A percentile compares a stretch with the other conserved stretches of the same genome.
Evolutionary conservation across 306 rosid genomes (phyloP).

Genomic region (Quercus alba): DNA sequence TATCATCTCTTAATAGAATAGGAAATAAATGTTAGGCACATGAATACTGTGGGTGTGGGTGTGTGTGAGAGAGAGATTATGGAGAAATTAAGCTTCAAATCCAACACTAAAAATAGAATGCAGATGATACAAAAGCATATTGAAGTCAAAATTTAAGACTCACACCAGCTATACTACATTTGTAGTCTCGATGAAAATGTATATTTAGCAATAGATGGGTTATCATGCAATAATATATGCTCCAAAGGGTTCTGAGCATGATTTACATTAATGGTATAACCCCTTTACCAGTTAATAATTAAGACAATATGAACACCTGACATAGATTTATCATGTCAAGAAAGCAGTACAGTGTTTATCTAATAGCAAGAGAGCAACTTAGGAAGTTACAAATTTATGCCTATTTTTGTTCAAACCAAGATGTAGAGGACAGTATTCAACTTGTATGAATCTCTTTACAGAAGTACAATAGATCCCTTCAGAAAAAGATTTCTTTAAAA

Average conservation of each 20-base stretch:
- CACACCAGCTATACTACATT: not conserved
- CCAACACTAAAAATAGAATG: not conserved
- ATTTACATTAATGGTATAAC: not conserved
- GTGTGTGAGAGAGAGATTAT: not conserved
- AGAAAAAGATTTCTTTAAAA: not conserved
- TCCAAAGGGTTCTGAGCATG: not conserved
- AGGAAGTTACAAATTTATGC: not conserved
- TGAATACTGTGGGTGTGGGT: not conserved
- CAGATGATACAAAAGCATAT: not conserved
- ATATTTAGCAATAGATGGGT: not conserved
- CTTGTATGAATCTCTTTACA: not conserved
- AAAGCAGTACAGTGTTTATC: not conserved
- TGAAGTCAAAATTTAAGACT: not conserved
- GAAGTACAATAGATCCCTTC: not conserved
- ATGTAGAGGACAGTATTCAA: not conserved
- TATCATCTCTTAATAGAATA: not conserved
- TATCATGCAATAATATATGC: not conserved
- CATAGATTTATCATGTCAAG: not conserved
- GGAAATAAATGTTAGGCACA: not conserved
- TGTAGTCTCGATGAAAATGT: not conserved
- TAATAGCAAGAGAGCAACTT: not conserved
- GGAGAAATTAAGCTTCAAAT: constrained; percentile 4
- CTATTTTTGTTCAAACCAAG: not conserved
- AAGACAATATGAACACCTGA: not conserved
- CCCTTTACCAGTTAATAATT: not conserved